Evolutionary conservation across 2,329 filamentous ascomycete genomes (phyloP).

Genomic region (Colletotrichum sp.): DNA sequence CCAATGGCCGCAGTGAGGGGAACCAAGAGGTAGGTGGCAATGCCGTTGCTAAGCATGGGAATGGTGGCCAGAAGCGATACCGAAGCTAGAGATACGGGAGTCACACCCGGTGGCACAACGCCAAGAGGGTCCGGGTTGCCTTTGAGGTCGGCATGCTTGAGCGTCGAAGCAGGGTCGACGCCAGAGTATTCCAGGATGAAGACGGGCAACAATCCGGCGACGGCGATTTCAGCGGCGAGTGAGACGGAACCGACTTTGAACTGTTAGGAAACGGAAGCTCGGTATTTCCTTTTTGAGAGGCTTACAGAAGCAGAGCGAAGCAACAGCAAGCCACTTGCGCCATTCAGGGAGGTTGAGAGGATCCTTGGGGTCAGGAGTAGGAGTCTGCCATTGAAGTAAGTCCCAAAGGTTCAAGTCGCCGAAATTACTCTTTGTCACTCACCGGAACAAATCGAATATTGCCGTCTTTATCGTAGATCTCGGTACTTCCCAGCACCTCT

Average conservation of each 20-base stretch:
- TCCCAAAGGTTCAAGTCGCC: not conserved
- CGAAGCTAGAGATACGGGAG: conserved; percentile 28
- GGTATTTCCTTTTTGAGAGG: not conserved
- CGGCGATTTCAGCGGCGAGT: conserved; percentile 26
- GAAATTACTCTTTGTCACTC: not conserved
- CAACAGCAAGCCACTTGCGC: conserved; percentile 32
- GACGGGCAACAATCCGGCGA: conserved; percentile 32
- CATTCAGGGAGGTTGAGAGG: conserved; percentile 30
- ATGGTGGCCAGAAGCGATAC: conserved; percentile 33
- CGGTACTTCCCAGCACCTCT: conserved; percentile 16
- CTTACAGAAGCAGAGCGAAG: conserved; percentile 28
- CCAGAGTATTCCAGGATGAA: conserved; percentile 36
- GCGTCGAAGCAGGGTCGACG: conserved; percentile 25
- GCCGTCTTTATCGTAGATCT: conserved; percentile 14
- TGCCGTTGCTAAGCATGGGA: conserved; percentile 36
- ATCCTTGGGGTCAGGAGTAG: conserved; percentile 31
- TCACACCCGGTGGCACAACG: conserved; percentile 20
- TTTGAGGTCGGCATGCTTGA: conserved; percentile 23
- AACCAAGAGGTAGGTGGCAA: conserved; percentile 35
- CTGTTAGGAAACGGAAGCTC: not conserved
- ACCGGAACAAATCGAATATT: conserved; percentile 20
- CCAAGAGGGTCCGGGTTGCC: conserved; percentile 22
- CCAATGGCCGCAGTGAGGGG: conserved; percentile 39
- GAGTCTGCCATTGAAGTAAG: conserved; percentile 13
- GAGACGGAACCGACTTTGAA: conserved; percentile 28